These are phyloP conservation scores for Potentilla sterilis DNA, from an alignment of 306 rosid genomes.

Conservation along the genomic window DNA sequence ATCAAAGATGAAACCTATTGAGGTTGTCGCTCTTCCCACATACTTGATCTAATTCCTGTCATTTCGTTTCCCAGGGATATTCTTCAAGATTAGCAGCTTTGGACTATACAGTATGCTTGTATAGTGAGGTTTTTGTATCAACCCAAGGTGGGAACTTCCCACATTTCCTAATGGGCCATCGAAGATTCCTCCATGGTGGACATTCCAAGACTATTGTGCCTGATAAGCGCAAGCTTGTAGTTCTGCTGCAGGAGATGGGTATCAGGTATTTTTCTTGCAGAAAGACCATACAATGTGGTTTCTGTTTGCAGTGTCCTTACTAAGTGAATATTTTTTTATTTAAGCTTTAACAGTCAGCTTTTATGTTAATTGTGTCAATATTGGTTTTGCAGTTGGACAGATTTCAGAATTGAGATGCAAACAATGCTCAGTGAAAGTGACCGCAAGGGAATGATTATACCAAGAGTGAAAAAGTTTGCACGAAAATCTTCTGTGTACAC, in stretches of 20 bases:
- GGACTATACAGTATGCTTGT: constrained; percentile 82
- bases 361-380: background rate
- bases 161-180: constrained; percentile 94
- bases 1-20: background rate
- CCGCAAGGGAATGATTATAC: constrained; percentile 86
- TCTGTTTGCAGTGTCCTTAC: constrained; percentile 1
- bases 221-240: constrained; percentile 87
- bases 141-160: constrained; percentile 99
- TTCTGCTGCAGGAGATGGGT: constrained; percentile 55
- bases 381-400: constrained; percentile 71
- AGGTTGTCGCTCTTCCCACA: constrained; percentile 8
- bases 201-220: constrained; percentile 90
- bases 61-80: constrained; percentile 56
- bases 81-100: constrained; percentile 95
- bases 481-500: constrained; percentile 89
- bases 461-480: constrained; percentile 79
- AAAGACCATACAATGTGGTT: background rate
- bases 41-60: constrained; percentile 23
- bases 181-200: constrained; percentile 74
- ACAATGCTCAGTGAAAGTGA: constrained; percentile 82
- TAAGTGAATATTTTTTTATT: background rate
- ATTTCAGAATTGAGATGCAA: constrained; percentile 81
- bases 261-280: constrained; percentile 45
- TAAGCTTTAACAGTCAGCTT: background rate
- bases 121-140: constrained; percentile 93